Percentiles rank a stretch among this genome's conserved stretches.
phyloP scores from a whole-genome alignment of 768 basidiomycete species.

The Cubamyces sp. region DNA sequence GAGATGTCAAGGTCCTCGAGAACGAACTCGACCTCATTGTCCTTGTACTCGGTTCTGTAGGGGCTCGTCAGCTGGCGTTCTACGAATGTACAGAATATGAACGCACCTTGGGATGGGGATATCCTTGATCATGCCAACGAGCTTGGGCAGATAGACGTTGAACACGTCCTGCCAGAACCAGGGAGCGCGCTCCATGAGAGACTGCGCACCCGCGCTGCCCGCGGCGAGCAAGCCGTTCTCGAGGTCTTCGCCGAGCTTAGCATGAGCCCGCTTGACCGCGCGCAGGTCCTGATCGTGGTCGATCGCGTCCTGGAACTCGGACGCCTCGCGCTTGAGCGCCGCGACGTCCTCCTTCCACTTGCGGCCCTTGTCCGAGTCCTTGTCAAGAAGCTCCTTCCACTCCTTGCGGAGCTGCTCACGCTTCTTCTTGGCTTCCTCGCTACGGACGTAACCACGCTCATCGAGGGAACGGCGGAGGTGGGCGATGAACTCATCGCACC shows the following conservation, averaged over 20 bases:
- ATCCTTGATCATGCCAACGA: conserved; percentile 55
- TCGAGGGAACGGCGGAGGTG: conserved; percentile 51
- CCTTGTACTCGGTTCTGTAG: conserved; percentile 70
- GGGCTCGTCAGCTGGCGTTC: not conserved
- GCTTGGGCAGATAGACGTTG: conserved; percentile 74
- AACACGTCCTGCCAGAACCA: conserved; percentile 86
- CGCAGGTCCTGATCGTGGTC: conserved; percentile 53
- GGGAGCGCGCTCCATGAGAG: conserved; percentile 60
- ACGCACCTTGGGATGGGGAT: conserved; percentile 71
- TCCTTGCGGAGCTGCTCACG: conserved; percentile 50
- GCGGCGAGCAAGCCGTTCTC: conserved; percentile 47
- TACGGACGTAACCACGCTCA: conserved; percentile 55
- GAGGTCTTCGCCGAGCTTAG: conserved; percentile 51
- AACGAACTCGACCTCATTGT: conserved; percentile 69
- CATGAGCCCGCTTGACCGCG: conserved; percentile 50
- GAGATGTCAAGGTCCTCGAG: conserved; percentile 77
- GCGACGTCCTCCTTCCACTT: conserved; percentile 59
- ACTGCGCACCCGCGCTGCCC: conserved; percentile 49
- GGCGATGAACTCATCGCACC: conserved; percentile 58
- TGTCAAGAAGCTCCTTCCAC: conserved; percentile 54
- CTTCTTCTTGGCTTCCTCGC: conserved; percentile 46
- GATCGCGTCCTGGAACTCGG: conserved; percentile 50
- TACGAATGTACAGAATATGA: not conserved
- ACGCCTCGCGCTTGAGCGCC: conserved; percentile 48
- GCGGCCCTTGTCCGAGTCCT: conserved; percentile 43